phyloP scores from a whole-genome alignment of 2,329 filamentous ascomycete genomes.

The Fusarium siculi region DNA sequence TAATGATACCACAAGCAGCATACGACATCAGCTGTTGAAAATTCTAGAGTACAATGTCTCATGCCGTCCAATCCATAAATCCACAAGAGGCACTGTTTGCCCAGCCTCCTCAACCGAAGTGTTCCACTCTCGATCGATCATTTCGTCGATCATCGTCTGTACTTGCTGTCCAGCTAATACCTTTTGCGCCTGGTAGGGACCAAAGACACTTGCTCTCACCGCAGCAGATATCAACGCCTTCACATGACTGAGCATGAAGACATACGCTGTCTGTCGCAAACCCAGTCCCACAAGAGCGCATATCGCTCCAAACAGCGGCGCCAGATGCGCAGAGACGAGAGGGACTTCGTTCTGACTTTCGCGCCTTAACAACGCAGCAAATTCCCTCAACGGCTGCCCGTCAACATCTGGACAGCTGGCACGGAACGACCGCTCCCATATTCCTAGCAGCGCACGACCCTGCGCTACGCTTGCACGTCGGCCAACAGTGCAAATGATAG shows the following conservation, averaged over 20 bases:
- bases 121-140: slow-evolving; percentile 70
- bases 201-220: slow-evolving; percentile 80
- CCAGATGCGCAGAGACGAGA: slow-evolving; percentile 70
- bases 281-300: slow-evolving; percentile 69
- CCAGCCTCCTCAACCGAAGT: slow-evolving; percentile 73
- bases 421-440: slow-evolving; percentile 80
- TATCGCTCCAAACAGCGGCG: slow-evolving; percentile 76
- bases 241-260: slow-evolving; percentile 80
- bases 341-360: slow-evolving; percentile 50
- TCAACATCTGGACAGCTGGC: slow-evolving; percentile 47
- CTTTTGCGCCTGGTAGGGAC: slow-evolving; percentile 82
- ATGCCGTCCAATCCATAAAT: slow-evolving; percentile 85
- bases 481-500: slow-evolving; percentile 81
- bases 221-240: slow-evolving; percentile 81
- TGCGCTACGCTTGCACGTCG: slow-evolving; percentile 79
- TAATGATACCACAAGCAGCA: slow-evolving; percentile 47
- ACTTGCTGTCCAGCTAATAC: slow-evolving; percentile 72
- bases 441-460: slow-evolving; percentile 76
- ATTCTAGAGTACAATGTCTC: slow-evolving; percentile 87
- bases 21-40: slow-evolving; percentile 75
- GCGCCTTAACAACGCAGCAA: slow-evolving; percentile 50
- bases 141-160: slow-evolving; percentile 65
- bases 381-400: slow-evolving; percentile 49
- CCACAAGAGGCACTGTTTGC: slow-evolving; percentile 80
- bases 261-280: slow-evolving; percentile 73